A percentile compares a stretch with the other conserved stretches of the same genome.
phyloP scores from a whole-genome alignment of 1,284 basidiomycete genomes.

The Meira nashicola region DNA sequence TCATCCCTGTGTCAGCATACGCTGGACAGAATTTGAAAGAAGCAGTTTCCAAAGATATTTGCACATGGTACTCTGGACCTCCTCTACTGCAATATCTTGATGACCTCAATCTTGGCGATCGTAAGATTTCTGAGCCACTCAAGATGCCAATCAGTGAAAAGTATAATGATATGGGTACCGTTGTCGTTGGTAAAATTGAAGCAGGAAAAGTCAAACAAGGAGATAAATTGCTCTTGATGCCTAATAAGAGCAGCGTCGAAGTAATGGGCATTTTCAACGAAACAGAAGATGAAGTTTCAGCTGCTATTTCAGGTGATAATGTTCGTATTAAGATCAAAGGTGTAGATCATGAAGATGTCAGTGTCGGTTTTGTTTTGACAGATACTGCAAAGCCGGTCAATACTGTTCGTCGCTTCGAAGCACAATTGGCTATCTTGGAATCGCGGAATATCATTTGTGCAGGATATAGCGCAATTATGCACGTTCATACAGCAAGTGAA shows the following conservation, averaged over 20 bases:
- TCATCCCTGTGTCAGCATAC: slow-evolving; percentile 50
- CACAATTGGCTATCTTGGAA: slow-evolving; percentile 52
- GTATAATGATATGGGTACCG: slow-evolving; percentile 53
- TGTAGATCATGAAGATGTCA: slow-evolving; percentile 48
- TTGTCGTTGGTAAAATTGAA: slow-evolving; percentile 52
- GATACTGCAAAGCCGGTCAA: slow-evolving; percentile 44
- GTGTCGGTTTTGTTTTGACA: slow-evolving; percentile 45
- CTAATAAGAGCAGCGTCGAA: slow-evolving; percentile 45
- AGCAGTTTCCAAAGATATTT: slow-evolving; percentile 32
- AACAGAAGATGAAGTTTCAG: slow-evolving; percentile 50
- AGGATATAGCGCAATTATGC: slow-evolving; percentile 51
- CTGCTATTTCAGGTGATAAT: slow-evolving; percentile 52
- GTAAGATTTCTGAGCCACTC: slow-evolving; percentile 47
- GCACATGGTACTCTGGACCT: slow-evolving; percentile 47
- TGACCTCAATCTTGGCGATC: slow-evolving; percentile 43
- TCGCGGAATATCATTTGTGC: slow-evolving; percentile 52
- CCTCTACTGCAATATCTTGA: slow-evolving; percentile 45
- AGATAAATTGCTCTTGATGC: slow-evolving; percentile 45
- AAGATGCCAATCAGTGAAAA: slow-evolving; percentile 53
- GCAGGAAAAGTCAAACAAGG: slow-evolving; percentile 48
- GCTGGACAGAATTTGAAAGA: slow-evolving; percentile 52
- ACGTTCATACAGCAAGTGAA: slow-evolving; percentile 48
- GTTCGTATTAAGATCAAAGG: slow-evolving; percentile 52
- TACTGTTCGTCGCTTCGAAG: slow-evolving; percentile 50
- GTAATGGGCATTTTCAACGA: slow-evolving; percentile 48